Evolutionary conservation across 106 monocot genomes (phyloP), one percentile per base, ranked within the genome.

Genomic region (Apostasia ramifera): DNA sequence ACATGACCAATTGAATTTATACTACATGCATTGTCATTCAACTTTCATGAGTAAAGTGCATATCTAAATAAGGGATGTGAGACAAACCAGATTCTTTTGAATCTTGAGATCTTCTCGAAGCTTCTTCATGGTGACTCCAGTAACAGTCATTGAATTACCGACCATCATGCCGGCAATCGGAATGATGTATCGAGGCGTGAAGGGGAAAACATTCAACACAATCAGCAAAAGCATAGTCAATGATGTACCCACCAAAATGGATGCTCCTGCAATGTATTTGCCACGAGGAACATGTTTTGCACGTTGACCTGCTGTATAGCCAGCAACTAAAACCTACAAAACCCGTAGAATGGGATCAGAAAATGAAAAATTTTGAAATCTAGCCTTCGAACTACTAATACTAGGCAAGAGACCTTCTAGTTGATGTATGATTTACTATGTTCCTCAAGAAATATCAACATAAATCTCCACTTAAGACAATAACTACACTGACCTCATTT

Each of bases 151-250:
- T 2, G 94, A 76, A 42, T 94, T 91, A 1, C 91, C 94, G 6
- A 94, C 90, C 91, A 94, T 91, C 94, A 95, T 95, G 42, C 94
- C 94, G 1, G 94, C 87, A 14, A 95, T 74, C 26, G 94, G 94
- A 15, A 95, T 95, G 60, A 95, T 95, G 72, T 91, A 95, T 1
- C 91, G 45, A 1, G 94, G 91, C 41, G 91, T 91, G 73, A 95
- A 95, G 40, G 94, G 94, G 72, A 95, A 95, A 61, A 95, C 94
- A 47, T 83, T 73, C 55, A 95, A 72, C 54, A 80, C 56, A 11
- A 95, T 79, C 6, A 95, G 88, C 70, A 91, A 63, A 55, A 83
- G 80, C 88, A 95, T 88, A 55, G 94, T 95, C 40, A 91, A 38
- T 49, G 83, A 71, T 42, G 91, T 95, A 67, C 94, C 94, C 2